Evolutionary conservation across 805 yeast genomes (phyloP).

Genomic region (Kazachstania martiniae): DNA sequence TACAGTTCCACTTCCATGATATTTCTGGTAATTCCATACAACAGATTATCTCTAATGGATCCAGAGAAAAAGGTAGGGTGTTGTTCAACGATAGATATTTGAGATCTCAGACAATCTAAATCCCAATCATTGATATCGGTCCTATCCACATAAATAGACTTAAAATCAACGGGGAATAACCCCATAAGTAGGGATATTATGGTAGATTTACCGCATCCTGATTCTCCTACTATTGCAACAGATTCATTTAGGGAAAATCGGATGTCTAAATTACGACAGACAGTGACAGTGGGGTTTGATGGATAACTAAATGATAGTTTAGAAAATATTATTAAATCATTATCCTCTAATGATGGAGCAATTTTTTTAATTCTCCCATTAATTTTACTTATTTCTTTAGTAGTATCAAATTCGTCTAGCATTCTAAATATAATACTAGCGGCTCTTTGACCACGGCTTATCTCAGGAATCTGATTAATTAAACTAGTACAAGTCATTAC

Average conservation of each 20-base stretch:
- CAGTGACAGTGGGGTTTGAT: slow-evolving; percentile 16
- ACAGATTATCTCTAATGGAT: slow-evolving; percentile 56
- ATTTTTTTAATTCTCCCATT: slow-evolving; percentile 1
- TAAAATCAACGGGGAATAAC: slow-evolving; percentile 34
- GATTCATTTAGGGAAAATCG: slow-evolving; percentile 36
- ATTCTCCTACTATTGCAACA: slow-evolving; percentile 67
- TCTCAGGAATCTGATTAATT: slow-evolving; percentile 62
- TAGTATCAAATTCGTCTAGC: slow-evolving; percentile 9
- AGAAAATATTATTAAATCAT: slow-evolving; percentile 30
- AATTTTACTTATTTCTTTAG: slow-evolving; percentile 3
- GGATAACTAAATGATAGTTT: slow-evolving; percentile 44
- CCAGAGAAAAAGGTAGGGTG: slow-evolving; percentile 64
- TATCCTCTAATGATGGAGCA: neutral
- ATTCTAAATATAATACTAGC: slow-evolving; percentile 42
- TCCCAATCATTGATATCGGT: slow-evolving; percentile 38
- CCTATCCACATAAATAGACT: slow-evolving; percentile 36
- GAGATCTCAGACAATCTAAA: slow-evolving; percentile 37
- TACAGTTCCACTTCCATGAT: slow-evolving; percentile 26
- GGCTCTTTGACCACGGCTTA: slow-evolving; percentile 70
- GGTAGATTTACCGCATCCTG: slow-evolving; percentile 92
- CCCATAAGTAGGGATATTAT: slow-evolving; percentile 45
- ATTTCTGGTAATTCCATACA: slow-evolving; percentile 39
- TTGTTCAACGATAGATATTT: slow-evolving; percentile 67
- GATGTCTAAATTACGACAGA: slow-evolving; percentile 36
- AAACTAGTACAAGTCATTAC: slow-evolving; percentile 50